Percentiles rank a stretch among this genome's conserved stretches.
These are phyloP conservation scores for Citrus glauca DNA, from an alignment of 345 rosid species.

Conservation along the genomic window DNA sequence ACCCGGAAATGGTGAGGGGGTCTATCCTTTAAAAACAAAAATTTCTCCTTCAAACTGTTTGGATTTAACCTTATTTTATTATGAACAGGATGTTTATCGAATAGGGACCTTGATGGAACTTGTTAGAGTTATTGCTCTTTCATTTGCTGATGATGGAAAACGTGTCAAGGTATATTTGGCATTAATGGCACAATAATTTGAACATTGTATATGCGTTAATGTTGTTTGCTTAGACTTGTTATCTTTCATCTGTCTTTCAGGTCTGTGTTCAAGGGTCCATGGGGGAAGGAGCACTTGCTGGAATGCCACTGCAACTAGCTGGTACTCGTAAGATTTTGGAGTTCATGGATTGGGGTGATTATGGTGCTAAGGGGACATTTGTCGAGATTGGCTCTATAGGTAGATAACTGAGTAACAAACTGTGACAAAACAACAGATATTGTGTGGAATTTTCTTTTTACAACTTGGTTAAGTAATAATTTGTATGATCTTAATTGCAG, in stretches of 20 bases:
- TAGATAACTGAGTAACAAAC: slow-evolving; percentile 11
- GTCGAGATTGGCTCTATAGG: slow-evolving; percentile 86
- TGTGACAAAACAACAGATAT: neutral
- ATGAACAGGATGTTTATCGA: slow-evolving; percentile 88
- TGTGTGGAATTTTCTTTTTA: neutral
- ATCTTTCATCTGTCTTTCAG: slow-evolving; percentile 46
- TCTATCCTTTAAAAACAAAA: neutral
- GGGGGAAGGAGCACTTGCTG: slow-evolving; percentile 96
- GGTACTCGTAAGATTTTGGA: slow-evolving; percentile 89
- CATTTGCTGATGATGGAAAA: slow-evolving; percentile 95
- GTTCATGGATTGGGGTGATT: slow-evolving; percentile 95
- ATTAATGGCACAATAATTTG: neutral
- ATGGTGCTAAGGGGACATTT: slow-evolving; percentile 79
- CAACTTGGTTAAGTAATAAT: neutral
- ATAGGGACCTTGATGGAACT: slow-evolving; percentile 97
- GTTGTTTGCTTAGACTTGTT: slow-evolving; percentile 8
- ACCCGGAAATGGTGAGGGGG: slow-evolving; percentile 82
- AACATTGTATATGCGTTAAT: neutral
- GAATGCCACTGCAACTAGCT: slow-evolving; percentile 95
- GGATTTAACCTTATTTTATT: slow-evolving; percentile 19
- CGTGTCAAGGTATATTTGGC: slow-evolving; percentile 67
- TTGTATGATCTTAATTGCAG: slow-evolving; percentile 29
- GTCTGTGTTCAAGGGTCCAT: slow-evolving; percentile 99
- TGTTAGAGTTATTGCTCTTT: slow-evolving; percentile 73
- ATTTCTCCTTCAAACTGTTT: neutral